Evolutionary conservation across 2,329 filamentous ascomycete species (phyloP).

Genomic region (Neoascochyta sp.): DNA sequence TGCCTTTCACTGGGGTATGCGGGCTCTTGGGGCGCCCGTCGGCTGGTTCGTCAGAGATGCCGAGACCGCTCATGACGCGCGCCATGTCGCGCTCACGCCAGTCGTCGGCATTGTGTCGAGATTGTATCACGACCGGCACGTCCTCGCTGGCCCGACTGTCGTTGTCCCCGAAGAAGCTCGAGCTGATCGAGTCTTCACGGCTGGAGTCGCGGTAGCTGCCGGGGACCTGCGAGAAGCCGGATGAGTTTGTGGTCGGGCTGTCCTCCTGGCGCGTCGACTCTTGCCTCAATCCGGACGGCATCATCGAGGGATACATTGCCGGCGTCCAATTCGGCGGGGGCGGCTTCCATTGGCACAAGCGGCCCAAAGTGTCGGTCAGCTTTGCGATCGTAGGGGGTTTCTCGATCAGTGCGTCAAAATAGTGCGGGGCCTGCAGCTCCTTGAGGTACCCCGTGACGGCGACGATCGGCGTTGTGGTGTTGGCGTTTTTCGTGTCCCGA

Average conservation of each 20-base stretch:
- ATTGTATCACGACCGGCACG: slow-evolving; percentile 69
- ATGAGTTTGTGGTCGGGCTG: slow-evolving; percentile 76
- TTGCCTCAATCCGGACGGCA: slow-evolving; percentile 61
- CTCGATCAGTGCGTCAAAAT: slow-evolving; percentile 93
- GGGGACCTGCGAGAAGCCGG: slow-evolving; percentile 67
- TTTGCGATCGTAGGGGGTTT: slow-evolving; percentile 95
- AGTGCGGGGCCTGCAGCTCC: slow-evolving; percentile 88
- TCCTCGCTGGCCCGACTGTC: slow-evolving; percentile 74
- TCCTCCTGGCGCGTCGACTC: slow-evolving; percentile 64
- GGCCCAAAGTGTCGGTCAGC: slow-evolving; percentile 79
- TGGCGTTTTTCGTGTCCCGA: slow-evolving; percentile 91
- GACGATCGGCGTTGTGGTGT: slow-evolving; percentile 90
- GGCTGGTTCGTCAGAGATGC: slow-evolving; percentile 66
- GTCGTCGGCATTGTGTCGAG: slow-evolving; percentile 68
- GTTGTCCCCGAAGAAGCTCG: slow-evolving; percentile 81
- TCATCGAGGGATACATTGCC: slow-evolving; percentile 42
- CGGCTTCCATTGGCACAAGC: slow-evolving; percentile 90
- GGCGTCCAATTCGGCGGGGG: slow-evolving; percentile 59
- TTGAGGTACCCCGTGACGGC: slow-evolving; percentile 98
- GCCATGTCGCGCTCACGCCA: slow-evolving; percentile 63
- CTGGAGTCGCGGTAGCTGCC: slow-evolving; percentile 77
- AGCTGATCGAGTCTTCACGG: slow-evolving; percentile 83
- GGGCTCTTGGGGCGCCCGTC: slow-evolving; percentile 36
- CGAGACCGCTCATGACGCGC: slow-evolving; percentile 60
- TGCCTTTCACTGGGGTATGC: too few relatives aligned